These are phyloP conservation scores for Phragmites australis DNA, from an alignment of 176 grass and related monocot genomes.

Conservation along the genomic window DNA sequence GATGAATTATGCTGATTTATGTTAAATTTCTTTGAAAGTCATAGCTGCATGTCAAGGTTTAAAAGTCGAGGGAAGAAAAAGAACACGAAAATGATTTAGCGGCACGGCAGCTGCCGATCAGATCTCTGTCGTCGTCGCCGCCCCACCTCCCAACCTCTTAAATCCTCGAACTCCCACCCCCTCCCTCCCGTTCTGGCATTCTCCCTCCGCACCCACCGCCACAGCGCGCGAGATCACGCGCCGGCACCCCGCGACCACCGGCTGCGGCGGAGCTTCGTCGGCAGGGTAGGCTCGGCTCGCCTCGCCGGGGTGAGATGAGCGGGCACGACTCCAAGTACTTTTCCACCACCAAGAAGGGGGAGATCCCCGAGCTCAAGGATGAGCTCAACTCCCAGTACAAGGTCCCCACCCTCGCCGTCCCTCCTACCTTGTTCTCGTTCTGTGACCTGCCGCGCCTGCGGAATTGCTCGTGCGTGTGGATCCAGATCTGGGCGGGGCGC, in stretches of 20 bases:
- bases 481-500: constrained; percentile 48
- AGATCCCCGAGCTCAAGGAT: constrained; percentile 99
- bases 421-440: neutral
- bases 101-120: constrained; percentile 8
- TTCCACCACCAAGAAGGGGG: constrained; percentile 99
- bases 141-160: neutral
- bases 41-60: no score
- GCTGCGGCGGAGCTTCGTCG: constrained; percentile 10
- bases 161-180: constrained; percentile 9
- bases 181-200: neutral
- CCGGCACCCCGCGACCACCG: constrained; percentile 2
- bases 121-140: constrained; percentile 36
- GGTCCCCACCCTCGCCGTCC: constrained; percentile 27
- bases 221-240: constrained; percentile 37
- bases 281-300: constrained; percentile 29
- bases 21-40: no score
- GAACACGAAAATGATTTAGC: neutral
- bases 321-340: constrained; percentile 99
- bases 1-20: no score
- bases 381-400: constrained; percentile 99
- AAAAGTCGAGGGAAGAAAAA: neutral
- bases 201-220: constrained; percentile 20
- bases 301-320: constrained; percentile 67
- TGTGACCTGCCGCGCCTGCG: neutral
- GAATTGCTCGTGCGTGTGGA: constrained; percentile 24